Conservation (phyloP, 768 basidiomycete species). For the Asterophora parasitica region DNA sequence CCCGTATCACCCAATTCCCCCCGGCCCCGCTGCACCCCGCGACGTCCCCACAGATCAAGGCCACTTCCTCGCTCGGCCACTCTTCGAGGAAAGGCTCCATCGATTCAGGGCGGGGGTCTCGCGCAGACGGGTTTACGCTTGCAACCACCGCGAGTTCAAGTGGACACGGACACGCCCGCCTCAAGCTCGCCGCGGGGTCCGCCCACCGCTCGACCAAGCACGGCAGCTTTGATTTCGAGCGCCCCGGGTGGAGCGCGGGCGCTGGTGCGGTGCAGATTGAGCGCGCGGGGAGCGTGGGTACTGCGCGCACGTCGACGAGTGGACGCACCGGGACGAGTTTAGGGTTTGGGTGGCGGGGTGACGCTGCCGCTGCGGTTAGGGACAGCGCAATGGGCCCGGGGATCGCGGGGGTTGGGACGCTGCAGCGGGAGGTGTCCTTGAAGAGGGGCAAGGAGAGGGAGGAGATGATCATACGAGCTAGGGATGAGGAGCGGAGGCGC, state of each 20-base stretch:
- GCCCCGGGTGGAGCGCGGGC: conserved; percentile 45
- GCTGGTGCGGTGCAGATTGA: conserved; percentile 36
- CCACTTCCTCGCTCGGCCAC: conserved; percentile 12
- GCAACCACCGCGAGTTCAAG: conserved; percentile 19
- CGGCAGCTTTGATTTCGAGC: conserved; percentile 75
- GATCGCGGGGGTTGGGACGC: conserved; percentile 40
- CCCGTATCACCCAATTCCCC: conserved; percentile 29
- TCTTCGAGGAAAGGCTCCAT: conserved; percentile 25
- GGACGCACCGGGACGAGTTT: conserved; percentile 22
- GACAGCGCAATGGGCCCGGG: conserved; percentile 38
- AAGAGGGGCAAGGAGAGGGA: conserved; percentile 37
- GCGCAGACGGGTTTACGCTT: too few relatives aligned
- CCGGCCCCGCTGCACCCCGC: conserved; percentile 23
- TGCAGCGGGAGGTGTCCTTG: conserved; percentile 37
- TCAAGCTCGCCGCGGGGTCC: conserved; percentile 9
- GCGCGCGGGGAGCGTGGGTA: conserved; percentile 40
- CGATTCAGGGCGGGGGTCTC: conserved; percentile 28
- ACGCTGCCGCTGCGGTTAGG: conserved; percentile 16
- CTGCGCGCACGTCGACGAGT: conserved; percentile 27
- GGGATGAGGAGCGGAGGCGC: conserved; percentile 18
- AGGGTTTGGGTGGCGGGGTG: conserved; percentile 22
- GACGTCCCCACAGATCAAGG: conserved; percentile 2
- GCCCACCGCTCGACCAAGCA: conserved; percentile 47
- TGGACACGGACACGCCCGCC: conserved; percentile 18
- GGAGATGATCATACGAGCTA: conserved; percentile 19